Conservation (phyloP, 495 filamentous ascomycete species). For the Sporormia fimetaria region DNA sequence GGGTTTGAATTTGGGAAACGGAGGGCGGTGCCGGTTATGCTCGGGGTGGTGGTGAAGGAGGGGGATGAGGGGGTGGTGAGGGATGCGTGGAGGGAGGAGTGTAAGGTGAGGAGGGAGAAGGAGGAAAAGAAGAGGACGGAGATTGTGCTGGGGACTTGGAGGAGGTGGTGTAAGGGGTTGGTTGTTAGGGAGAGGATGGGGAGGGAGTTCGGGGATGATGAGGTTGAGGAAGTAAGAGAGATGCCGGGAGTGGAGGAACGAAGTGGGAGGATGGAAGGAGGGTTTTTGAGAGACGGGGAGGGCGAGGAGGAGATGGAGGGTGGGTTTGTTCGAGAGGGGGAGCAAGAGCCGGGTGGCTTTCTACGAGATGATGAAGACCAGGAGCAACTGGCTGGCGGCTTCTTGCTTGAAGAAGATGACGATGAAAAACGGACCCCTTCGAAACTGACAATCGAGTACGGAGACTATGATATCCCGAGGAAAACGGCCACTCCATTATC, state of each 20-base stretch:
- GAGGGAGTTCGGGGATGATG: conserved; percentile 54
- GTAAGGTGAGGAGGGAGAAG: too few relatives aligned
- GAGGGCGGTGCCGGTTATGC: conserved; percentile 82
- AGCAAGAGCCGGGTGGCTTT: neutral
- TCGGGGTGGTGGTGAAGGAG: conserved; percentile 76
- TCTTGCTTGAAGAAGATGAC: conserved; percentile 18
- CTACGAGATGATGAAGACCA: neutral
- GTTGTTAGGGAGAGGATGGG: conserved; percentile 68
- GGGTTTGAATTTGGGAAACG: conserved; percentile 94
- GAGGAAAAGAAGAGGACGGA: conserved; percentile 72
- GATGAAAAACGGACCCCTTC: conserved; percentile 2
- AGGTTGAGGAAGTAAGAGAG: conserved; percentile 33
- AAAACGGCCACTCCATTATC: too few relatives aligned
- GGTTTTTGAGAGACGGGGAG: conserved; percentile 21
- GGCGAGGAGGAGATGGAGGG: conserved; percentile 22
- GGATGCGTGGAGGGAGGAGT: conserved; percentile 73
- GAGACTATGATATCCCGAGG: too few relatives aligned
- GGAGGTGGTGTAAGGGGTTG: conserved; percentile 74
- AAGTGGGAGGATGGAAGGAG: conserved; percentile 8
- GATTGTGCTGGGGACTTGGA: conserved; percentile 64
- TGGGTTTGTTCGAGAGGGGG: conserved; percentile 18
- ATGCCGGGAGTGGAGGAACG: conserved; percentile 11
- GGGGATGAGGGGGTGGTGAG: conserved; percentile 64
- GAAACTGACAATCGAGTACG: too few relatives aligned
- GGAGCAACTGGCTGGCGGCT: conserved; percentile 12